phyloP scores from a whole-genome alignment of 257 asterid species.

The Paraleonurus japonicus region DNA sequence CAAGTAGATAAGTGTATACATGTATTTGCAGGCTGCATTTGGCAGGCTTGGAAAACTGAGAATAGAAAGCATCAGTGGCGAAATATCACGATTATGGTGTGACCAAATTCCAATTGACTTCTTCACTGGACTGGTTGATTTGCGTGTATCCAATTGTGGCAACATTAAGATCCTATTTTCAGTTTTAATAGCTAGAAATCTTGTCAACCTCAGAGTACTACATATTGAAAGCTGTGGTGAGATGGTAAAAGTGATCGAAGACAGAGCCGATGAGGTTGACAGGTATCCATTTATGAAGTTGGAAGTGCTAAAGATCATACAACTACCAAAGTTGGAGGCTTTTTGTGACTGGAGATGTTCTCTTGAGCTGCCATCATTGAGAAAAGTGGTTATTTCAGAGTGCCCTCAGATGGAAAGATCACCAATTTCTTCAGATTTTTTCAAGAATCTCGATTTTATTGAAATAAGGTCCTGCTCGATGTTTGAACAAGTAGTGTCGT shows the following conservation, averaged over 20 bases:
- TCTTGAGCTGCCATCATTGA: not conserved
- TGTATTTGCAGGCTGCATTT: no score
- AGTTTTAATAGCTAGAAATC: no score
- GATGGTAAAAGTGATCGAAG: constrained; percentile 19
- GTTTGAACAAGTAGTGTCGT: no score
- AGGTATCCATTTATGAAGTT: not conserved
- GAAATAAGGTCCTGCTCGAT: no score
- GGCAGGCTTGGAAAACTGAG: no score
- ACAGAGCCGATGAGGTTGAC: not conserved
- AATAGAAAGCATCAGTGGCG: no score
- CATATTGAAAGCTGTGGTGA: not conserved
- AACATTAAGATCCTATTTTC: no score
- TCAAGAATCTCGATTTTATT: no score
- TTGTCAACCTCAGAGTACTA: not conserved
- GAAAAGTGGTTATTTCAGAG: not conserved
- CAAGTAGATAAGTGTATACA: no score
- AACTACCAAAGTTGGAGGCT: not conserved
- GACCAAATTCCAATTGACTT: not conserved
- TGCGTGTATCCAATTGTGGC: no score
- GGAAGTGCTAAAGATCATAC: not conserved
- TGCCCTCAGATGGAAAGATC: not conserved
- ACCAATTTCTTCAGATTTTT: not conserved
- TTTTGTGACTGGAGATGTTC: not conserved
- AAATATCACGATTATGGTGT: no score
- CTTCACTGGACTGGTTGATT: not conserved